A percentile compares a stretch with the other conserved stretches of the same genome.
phyloP scores from a whole-genome alignment of 805 yeast genomes.

The Candida gorgasii region DNA sequence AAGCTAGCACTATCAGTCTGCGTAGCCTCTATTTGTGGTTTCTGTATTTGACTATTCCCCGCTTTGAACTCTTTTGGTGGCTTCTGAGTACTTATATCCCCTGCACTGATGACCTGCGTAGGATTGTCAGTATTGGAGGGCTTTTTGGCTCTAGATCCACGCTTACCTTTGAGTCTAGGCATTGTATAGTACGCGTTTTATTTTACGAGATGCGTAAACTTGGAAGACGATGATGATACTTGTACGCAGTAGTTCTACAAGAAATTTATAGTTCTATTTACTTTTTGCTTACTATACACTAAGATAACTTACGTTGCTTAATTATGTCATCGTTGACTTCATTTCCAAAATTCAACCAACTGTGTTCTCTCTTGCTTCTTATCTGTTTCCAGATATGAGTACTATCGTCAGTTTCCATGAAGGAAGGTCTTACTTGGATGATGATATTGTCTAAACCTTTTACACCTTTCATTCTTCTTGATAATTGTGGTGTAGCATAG shows the following conservation, averaged over 20 bases:
- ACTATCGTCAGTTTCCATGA: constrained; percentile 5
- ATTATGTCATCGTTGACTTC: constrained; percentile 1
- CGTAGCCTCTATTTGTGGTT: not conserved
- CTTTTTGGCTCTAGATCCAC: not conserved
- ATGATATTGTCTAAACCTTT: constrained; percentile 30
- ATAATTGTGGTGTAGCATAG: constrained; percentile 44
- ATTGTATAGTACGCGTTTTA: not conserved
- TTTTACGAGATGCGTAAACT: constrained; percentile 1
- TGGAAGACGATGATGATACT: no score
- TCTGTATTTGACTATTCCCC: no score
- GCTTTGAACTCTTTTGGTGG: no score
- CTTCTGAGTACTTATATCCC: no score
- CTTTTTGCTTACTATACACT: no score
- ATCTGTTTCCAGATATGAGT: constrained; percentile 35
- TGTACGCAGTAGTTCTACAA: no score
- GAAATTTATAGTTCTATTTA: no score
- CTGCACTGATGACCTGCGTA: not conserved
- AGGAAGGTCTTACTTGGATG: constrained; percentile 3
- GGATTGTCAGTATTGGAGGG: not conserved
- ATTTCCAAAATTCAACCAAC: constrained; percentile 30
- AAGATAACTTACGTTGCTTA: not conserved
- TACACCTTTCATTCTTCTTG: constrained; percentile 38
- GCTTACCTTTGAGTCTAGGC: not conserved
- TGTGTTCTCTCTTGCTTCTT: constrained; percentile 20
- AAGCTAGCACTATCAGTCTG: not conserved